Evolutionary conservation across 768 basidiomycete genomes (phyloP), one percentile per base, ranked within the genome.

Genomic region (Hypholoma fasciculare): DNA sequence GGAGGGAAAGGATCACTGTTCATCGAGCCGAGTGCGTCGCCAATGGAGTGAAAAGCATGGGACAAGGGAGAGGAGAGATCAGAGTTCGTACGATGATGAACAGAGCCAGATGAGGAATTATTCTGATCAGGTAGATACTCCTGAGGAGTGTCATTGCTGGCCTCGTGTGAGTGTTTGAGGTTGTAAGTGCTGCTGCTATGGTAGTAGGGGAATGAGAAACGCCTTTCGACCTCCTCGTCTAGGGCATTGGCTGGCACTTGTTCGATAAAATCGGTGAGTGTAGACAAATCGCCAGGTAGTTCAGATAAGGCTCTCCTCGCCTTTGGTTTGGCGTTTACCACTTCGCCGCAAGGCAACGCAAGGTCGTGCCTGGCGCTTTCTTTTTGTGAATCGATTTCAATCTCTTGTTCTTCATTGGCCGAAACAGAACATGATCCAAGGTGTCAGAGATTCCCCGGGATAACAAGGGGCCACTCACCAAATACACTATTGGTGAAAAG

Each of bases 191-290:
- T 7, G 39, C 30, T 19, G 20, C 16, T 9, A 14, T 19, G 8
- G 16, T 52, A 52, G 39, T 42, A 52, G 6, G 51, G 51, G 51
- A 52, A 52, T 7, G 51, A 52, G 51, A 52, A 52, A 27, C 37
- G 51, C 51, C 4, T 36, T 11, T 26, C 12, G 7, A 20, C 34
- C 1, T 20, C 13, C 11, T 12, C 38, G 23, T 52, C 50, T 5
- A 12, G 16, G 11, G 19, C 20, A 16, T 42, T 38, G 37, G 23
- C 20, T 20, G 7, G 38, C 7, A 2, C 16, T 42, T 14, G 40
- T 5, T 42, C 13, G 17, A 42, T 42, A 16, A 42, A 17, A 12
- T 42, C 17, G 13, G 40, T 5, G 17, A 42, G 40, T 16, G 16
- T 6, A 6, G 40, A 16, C 17, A 42, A 6, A 12, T 42, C 40